Conservation (phyloP, 495 filamentous ascomycete genomes). For the Talaromyces adpressus region DNA sequence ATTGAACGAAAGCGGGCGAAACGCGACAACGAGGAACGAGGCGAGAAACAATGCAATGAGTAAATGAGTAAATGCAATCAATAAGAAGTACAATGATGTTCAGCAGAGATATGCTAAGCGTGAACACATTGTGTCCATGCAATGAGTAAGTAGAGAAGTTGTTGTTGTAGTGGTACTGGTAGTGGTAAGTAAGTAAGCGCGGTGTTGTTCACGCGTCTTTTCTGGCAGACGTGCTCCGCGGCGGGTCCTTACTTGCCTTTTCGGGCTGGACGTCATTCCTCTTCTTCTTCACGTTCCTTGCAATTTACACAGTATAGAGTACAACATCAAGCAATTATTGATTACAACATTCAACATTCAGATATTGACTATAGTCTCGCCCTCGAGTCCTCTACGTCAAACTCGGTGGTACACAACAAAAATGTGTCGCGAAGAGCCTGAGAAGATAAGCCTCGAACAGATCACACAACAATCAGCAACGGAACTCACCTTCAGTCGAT, state of each 20-base stretch:
- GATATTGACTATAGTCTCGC: conserved; percentile 17
- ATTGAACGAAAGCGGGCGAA: not conserved
- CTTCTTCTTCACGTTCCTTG: not conserved
- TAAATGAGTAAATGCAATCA: not conserved
- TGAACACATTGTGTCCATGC: not conserved
- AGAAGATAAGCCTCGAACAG: not conserved
- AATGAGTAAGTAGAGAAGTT: not conserved
- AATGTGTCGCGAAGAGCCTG: conserved; percentile 54
- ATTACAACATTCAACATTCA: not conserved
- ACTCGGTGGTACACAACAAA: conserved; percentile 54
- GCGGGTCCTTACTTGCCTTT: conserved; percentile 1
- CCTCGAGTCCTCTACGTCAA: conserved; percentile 28
- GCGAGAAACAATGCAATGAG: not conserved
- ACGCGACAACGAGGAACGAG: not conserved
- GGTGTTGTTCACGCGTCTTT: conserved; percentile 1
- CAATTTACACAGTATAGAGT: too few relatives aligned
- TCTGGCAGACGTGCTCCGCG: conserved; percentile 5
- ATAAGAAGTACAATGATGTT: not conserved
- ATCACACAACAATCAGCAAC: not conserved
- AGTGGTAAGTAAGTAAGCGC: not conserved
- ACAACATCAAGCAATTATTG: not conserved
- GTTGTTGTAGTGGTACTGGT: not conserved
- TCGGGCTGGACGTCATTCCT: not conserved
- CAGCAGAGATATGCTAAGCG: not conserved
- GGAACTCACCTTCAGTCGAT: conserved; percentile 39